A percentile compares a stretch with the other conserved stretches of the same genome.
These are phyloP conservation scores for Mortierella sp. DNA, from an alignment of 371 early-diverging fungal genomes.

Conservation along the genomic window DNA sequence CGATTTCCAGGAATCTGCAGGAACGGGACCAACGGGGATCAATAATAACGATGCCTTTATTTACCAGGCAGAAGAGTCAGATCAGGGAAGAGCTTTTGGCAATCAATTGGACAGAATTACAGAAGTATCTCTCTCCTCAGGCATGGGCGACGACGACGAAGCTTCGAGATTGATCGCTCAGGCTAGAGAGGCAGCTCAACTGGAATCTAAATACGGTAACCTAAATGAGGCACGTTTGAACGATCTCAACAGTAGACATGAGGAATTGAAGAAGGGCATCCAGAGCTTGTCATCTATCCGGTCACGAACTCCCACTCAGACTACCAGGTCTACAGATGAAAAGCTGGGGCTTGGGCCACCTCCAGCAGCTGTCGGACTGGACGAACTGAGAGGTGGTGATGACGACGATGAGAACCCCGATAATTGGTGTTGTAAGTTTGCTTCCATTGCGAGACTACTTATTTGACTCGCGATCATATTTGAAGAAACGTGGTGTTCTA, in stretches of 20 bases:
- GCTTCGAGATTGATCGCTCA: conserved; percentile 56
- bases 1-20: neutral
- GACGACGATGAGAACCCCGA: conserved; percentile 64
- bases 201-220: conserved; percentile 61
- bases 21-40: too few relatives aligned
- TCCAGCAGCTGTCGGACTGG: conserved; percentile 60
- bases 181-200: conserved; percentile 56
- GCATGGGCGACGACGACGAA: conserved; percentile 41
- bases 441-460: too few relatives aligned
- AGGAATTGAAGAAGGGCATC: conserved; percentile 53
- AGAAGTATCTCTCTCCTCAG: conserved; percentile 8
- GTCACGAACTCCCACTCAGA: conserved; percentile 10
- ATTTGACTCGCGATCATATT: too few relatives aligned
- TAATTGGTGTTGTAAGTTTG: conserved; percentile 73
- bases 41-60: neutral
- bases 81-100: conserved; percentile 24
- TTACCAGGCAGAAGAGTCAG: conserved; percentile 1
- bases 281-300: conserved; percentile 23
- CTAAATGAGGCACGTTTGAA: conserved; percentile 54
- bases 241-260: conserved; percentile 58
- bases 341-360: conserved; percentile 57
- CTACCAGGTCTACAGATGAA: neutral
- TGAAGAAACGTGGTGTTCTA: neutral
- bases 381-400: conserved; percentile 50
- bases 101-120: conserved; percentile 32